Evolutionary conservation across 495 filamentous ascomycete species (phyloP), one percentile per base, ranked within the genome.

Genomic region (Neurospora sp.): DNA sequence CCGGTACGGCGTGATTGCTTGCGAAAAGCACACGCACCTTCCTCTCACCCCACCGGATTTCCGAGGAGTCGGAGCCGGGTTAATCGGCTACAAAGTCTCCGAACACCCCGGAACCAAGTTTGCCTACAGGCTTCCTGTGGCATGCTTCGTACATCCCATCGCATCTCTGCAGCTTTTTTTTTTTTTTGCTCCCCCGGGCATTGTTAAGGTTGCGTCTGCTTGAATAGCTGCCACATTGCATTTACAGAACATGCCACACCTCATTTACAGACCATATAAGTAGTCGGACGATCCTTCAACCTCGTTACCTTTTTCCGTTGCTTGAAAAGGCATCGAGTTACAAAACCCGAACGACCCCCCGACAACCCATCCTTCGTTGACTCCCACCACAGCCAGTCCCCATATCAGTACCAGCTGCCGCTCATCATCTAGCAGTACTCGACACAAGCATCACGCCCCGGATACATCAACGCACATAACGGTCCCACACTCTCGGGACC

Each of bases 401-500:
- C 46, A 3, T 35, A 8, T 31, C 27, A 66, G 53, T 35, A 35
- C 14, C 27, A 66, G 27, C 53, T 1, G 27, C 53, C 7, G 53
- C 53, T 35, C 27, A 66, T 37, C 27, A 2, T 35, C 53, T 16
- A 3, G 31, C 53, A 66, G 53, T 66, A 37, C 53, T 66, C 53
- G 53, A 66, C 53, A 66, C 22, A 1, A 66, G 53, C 53, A 66
- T 66, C 53, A 37, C 53, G 11, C 27, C 27, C 53, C 27, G 2
- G 27, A 35, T 66, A 66, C 27, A 31, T 18, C 14, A 18, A 66
- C 53, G 27, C 53, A 66, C 27, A 35, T 37, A 66, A 66, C 53
- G 53, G 53, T 86, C 86, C 70, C 88, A 89, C 76, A 89, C 88
- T 14, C 88, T 85, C 41, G 87, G 79, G 12, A 73, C 78, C 1